Base-by-base conservation (phyloP, 805 yeast genomes). In the Candida loeiensis region DNA sequence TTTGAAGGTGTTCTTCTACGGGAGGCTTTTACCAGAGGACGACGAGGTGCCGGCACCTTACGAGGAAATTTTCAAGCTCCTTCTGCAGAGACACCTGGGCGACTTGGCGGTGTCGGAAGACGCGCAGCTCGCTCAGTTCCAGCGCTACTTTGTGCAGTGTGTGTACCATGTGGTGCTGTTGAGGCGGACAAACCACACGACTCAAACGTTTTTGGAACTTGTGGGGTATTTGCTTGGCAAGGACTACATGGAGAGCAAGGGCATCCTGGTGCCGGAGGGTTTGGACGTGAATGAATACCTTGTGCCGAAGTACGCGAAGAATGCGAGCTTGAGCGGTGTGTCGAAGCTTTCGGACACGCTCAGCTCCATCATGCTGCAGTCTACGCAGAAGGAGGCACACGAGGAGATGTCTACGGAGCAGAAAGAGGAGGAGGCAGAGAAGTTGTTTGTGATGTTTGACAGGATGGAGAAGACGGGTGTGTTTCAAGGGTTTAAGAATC, bases 351-450 rank as follows among this genome's bases (percentile, higher is more conserved):
- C 24, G 19, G 25, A 26, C 19, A 33, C 36, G 18, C 15, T 35
- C 17, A 26, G 14, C 36, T 30, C 39, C 13, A 37, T 34, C 24
- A 16, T 26, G 12, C 27, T 18, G 22, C 13, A 16, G 33, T 5
- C n/a, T 4, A 21, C 21, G 13, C 33, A 30, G 18, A 6, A 25
- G n/a, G 27, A 25, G 27, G n/a, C 9, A 25, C 27, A 25, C n/a
- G 36, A 16, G 28, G 59, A 54, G 2, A 58, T 69, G 61, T 59
- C 71, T 1, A 59, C 59, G 6, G 72, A 64, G 36, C 75, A 71
- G 41, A 69, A 71, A 48, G 70, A 63, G 45, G 48, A 47, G 6
- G 75, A 71, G 45, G 75, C 75, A 2, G 76, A 71, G 39, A 58
- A 67, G 43, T 45, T 71, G 41, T 70, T 66, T 49, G 60, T 56